A percentile compares a stretch with the other conserved stretches of the same genome.
These are phyloP conservation scores for Coniochaeta pulveracea DNA, from an alignment of 2,329 filamentous ascomycete genomes.

Conservation along the genomic window DNA sequence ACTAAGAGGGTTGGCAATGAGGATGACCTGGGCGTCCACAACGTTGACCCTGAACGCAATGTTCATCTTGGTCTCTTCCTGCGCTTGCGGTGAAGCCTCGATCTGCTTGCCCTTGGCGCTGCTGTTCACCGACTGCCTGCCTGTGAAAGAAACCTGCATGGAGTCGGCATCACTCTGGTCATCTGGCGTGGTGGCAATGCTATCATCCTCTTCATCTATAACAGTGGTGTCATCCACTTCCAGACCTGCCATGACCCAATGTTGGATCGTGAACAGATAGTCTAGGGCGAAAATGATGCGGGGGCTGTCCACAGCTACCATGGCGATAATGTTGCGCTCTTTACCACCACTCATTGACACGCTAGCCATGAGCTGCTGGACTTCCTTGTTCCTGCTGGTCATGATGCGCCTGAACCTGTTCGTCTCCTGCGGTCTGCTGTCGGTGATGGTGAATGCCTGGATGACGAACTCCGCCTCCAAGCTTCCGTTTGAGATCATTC, in stretches of 20 bases:
- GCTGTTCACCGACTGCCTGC: conserved; percentile 20
- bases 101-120: not conserved
- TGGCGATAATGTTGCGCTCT: conserved; percentile 73
- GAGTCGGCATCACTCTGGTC: conserved; percentile 47
- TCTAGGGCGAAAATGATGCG: conserved; percentile 91
- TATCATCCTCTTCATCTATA: conserved; percentile 35
- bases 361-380: conserved; percentile 97
- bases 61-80: conserved; percentile 44
- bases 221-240: conserved; percentile 46
- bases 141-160: conserved; percentile 33
- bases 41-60: conserved; percentile 87
- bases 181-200: conserved; percentile 43
- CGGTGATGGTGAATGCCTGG: conserved; percentile 86
- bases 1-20: conserved; percentile 89
- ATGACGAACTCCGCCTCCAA: conserved; percentile 89
- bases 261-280: conserved; percentile 83
- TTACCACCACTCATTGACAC: conserved; percentile 81
- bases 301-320: conserved; percentile 90
- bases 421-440: conserved; percentile 76
- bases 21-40: conserved; percentile 90
- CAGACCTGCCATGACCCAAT: conserved; percentile 68
- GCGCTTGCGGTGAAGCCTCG: conserved; percentile 6
- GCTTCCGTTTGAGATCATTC: conserved; percentile 85
- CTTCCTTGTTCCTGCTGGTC: conserved; percentile 88
- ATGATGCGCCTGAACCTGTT: conserved; percentile 99